phyloP scores from a whole-genome alignment of 768 basidiomycete genomes.

The Xerocomellus intermedius region DNA sequence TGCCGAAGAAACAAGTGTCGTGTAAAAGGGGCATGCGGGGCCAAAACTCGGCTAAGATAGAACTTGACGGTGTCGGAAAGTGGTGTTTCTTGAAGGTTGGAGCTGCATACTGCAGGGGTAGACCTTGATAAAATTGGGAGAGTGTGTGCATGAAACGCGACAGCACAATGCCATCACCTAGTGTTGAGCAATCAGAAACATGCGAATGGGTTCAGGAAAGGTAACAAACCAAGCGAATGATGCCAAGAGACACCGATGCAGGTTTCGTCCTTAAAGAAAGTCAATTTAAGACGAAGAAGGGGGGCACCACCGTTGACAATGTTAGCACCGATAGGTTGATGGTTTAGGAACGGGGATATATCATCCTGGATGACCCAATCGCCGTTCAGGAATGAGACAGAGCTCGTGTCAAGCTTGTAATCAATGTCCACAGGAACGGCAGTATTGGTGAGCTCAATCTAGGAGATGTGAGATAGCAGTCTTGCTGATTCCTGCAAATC shows the following conservation, averaged over 20 bases:
- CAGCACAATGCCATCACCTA: constrained; percentile 32
- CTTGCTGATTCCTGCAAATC: neutral
- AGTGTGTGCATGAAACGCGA: constrained; percentile 30
- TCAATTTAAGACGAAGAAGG: constrained; percentile 30
- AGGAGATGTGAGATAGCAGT: neutral
- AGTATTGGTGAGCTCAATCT: constrained; percentile 26
- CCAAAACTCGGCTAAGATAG: constrained; percentile 13
- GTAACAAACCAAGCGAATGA: constrained; percentile 31
- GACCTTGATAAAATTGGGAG: constrained; percentile 30
- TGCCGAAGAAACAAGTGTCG: constrained; percentile 12
- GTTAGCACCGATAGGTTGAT: constrained; percentile 10
- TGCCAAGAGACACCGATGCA: constrained; percentile 35
- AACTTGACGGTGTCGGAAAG: constrained; percentile 17
- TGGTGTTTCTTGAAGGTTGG: constrained; percentile 28
- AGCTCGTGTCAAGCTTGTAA: constrained; percentile 4
- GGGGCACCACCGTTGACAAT: constrained; percentile 18
- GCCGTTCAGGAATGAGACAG: constrained; percentile 14
- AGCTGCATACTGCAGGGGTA: neutral
- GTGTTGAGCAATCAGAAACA: neutral
- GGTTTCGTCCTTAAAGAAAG: constrained; percentile 23
- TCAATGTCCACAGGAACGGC: constrained; percentile 15
- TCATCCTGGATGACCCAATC: constrained; percentile 32
- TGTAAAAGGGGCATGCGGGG: constrained; percentile 28
- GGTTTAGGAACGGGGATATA: constrained; percentile 18
- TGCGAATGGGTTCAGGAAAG: neutral